Percentiles rank a stretch among this genome's conserved stretches.
Evolutionary conservation across 179 eudicot species (phyloP).

Genomic region (Carnegiea gigantea): DNA sequence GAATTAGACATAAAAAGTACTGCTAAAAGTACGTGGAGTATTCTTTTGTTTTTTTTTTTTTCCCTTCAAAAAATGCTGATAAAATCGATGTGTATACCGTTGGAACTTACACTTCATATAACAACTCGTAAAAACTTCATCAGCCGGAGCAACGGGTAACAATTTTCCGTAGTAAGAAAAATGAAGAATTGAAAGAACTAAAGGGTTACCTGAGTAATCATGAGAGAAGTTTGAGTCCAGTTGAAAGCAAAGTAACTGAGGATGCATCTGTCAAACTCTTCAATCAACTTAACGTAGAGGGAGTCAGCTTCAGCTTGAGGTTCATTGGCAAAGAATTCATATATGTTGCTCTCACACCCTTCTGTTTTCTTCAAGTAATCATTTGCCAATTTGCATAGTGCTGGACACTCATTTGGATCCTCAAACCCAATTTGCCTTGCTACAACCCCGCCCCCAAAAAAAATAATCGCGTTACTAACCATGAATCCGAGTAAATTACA

Average conservation of each 20-base stretch:
- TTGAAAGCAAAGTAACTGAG: conserved; percentile 73
- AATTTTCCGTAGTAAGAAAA: not conserved
- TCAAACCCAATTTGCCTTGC: conserved; percentile 86
- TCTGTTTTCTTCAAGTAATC: conserved; percentile 63
- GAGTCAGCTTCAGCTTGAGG: conserved; percentile 43
- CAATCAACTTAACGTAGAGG: conserved; percentile 64
- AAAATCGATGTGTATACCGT: too few species aligned
- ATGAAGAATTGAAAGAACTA: not conserved
- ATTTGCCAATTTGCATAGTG: conserved; percentile 52
- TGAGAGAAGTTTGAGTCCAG: conserved; percentile 64
- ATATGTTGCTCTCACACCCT: conserved; percentile 52
- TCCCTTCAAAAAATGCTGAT: too few species aligned
- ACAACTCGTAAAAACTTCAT: too few species aligned
- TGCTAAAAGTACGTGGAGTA: too few species aligned
- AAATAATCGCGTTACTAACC: not conserved
- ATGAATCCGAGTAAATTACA: too few species aligned
- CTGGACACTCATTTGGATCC: conserved; percentile 67
- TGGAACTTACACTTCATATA: too few species aligned
- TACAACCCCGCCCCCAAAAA: conserved; percentile 16
- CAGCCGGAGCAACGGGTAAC: too few species aligned
- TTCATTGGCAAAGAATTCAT: conserved; percentile 53
- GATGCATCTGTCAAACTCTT: conserved; percentile 81
- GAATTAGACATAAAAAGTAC: too few species aligned
- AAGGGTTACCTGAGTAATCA: conserved; percentile 59
- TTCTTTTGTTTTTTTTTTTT: too few species aligned